Evolutionary conservation across 768 basidiomycete genomes (phyloP), one percentile per base, ranked within the genome.

Genomic region (Favolaschia claudopus): DNA sequence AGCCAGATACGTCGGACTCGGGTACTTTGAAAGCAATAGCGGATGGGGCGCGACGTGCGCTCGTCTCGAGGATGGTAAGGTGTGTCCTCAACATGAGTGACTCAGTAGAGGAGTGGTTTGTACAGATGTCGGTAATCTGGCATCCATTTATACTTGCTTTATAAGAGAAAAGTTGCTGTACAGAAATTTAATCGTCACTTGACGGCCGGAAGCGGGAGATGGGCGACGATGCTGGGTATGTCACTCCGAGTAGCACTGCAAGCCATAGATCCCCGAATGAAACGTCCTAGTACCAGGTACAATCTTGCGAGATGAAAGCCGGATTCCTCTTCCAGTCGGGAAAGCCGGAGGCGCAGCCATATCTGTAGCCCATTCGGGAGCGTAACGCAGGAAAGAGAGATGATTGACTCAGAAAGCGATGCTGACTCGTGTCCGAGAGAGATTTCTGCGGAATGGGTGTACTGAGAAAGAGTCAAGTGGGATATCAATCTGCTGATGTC

Each of bases 21-120:
- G 91, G 89, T 36, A 85, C 72, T 69, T 81, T 83, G 77, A 91
- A 92, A 63, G 83, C 86, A 36, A 84, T 77, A 2, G 79, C 72
- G 25, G 77, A 73, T 17, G 87, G 77, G 67, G 79, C 79, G 55
- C 72, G 77, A 44, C 76, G 63, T n/a, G 86, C 81, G 61, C 81
- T 84, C 42, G 81, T 74, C 56, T 88, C 79, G 60, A 91, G 82
- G 62, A 89, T 76, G 31, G 86, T 82, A 24, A 92, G 83, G 70
- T 91, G 90, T 31, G 87, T 83, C 36, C 73, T 75, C 55, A 73
- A 42, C 78, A 80, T 81, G 62, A n/a, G 61, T 49, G 67, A 70
- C 68, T 53, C 39, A 59, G 60, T 53, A 48, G 67, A 55, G 52
- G 55, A 52, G 56, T 65, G 60, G 39, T 55, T 56, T 43, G 22